Evolutionary conservation across 2,329 filamentous ascomycete species (phyloP).

Genomic region (Aspergillus aculeatus): DNA sequence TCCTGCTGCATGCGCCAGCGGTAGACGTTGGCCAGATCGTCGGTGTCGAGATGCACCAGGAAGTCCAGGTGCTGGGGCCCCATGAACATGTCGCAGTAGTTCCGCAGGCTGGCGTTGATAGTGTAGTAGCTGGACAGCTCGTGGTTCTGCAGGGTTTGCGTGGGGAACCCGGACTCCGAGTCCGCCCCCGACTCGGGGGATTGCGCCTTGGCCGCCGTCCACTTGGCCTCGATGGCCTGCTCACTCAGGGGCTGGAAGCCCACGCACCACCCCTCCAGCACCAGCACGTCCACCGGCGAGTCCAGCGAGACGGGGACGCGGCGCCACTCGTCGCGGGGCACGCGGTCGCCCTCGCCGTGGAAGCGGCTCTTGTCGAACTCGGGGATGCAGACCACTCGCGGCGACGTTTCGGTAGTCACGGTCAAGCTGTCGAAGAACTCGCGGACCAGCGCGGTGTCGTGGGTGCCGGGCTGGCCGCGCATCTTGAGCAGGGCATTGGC

Average conservation of each 20-base stretch:
- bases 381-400: neutral
- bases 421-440: neutral
- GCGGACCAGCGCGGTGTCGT: neutral
- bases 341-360: neutral
- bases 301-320: neutral
- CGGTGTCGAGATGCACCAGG: neutral
- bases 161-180: neutral
- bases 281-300: neutral
- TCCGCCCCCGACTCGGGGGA: too few species aligned
- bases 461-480: neutral
- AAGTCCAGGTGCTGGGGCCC: neutral
- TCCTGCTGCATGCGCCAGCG: constrained; percentile 1
- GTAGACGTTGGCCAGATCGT: neutral
- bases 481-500: neutral
- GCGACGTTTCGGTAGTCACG: neutral
- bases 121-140: neutral
- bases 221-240: neutral
- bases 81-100: neutral
- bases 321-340: neutral
- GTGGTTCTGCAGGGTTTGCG: neutral
- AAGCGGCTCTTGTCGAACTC: neutral
- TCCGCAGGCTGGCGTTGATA: neutral
- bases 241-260: neutral
- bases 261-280: neutral
- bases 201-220: neutral